Base-by-base conservation (phyloP, 2,329 filamentous ascomycete genomes). In the Colletotrichum lindemuthianum region DNA sequence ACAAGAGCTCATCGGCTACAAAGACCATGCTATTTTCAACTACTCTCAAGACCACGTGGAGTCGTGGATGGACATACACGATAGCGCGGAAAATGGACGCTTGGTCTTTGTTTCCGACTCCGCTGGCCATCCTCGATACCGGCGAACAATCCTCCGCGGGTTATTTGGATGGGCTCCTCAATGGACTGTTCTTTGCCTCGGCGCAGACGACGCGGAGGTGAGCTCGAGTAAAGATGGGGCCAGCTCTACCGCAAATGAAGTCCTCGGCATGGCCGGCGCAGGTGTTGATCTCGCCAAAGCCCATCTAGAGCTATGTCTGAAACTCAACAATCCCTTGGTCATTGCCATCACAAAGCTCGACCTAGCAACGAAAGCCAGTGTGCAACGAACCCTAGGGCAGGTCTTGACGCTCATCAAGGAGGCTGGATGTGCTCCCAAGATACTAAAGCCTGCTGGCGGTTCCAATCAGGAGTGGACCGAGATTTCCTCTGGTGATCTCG, bases 121-220 rank as follows among this genome's bases (percentile, higher is more conserved):
- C 49, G 95, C 95, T 13, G 96, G 96, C 0, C 92, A 97, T 68
- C 90, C 94, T 41, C 88, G 93, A 48, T 99, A 96, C 76, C 87
- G 93, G 51, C 89, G 96, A 60, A 98, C 95, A 6, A 95, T 93
- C 2, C 82, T 98, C 57, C 88, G 95, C 65, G 93, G 94, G 0
- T 82, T 99, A n/a, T 86, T 99, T 68, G 96, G 94, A 49, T 98
- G 96, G 94, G 92, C 92, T 41, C 96, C 96, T 8, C 93, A 98
- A 74, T 99, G 96, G 90, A 93, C 92, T 1, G 77, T 97, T 24
- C 83, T 98, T 2, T 97, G 96, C 70, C 88, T 98, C 66, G 89
- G 93, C 50, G 93, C 92, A 40, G 91, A 96, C 72, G 90, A 91
- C 68, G 82, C 84, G 10, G 87, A 90, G 11, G 71, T 75, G 49